A percentile compares a stretch with the other conserved stretches of the same genome.
phyloP scores from a whole-genome alignment of 2,329 filamentous ascomycete species.

The Penicillium sp. region DNA sequence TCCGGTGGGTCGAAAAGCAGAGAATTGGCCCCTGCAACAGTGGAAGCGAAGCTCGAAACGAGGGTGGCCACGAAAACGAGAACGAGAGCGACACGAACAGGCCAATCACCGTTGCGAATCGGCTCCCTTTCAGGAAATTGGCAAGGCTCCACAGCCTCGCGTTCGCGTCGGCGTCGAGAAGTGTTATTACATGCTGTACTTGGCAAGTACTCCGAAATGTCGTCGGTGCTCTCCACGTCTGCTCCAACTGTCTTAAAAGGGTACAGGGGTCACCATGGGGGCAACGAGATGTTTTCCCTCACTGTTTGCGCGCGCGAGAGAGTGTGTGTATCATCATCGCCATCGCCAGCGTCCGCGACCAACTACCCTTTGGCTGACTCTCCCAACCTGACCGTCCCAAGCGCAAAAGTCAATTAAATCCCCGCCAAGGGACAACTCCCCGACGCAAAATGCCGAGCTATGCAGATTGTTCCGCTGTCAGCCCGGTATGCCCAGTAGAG shows the following conservation, averaged over 20 bases:
- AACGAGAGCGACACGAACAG: conserved; percentile 28
- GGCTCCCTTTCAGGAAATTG: not conserved
- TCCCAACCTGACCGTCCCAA: not conserved
- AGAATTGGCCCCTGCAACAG: conserved; percentile 15
- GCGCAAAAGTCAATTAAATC: not conserved
- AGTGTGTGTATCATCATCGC: not conserved
- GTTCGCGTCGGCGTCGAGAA: not conserved
- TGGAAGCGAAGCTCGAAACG: conserved; percentile 22
- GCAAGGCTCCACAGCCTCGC: conserved; percentile 11
- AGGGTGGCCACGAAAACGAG: conserved; percentile 30
- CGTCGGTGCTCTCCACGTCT: not conserved
- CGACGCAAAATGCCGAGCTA: conserved; percentile 26
- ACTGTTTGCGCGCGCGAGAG: not conserved
- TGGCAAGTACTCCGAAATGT: not conserved
- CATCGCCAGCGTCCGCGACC: not conserved
- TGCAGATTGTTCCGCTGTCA: conserved; percentile 41
- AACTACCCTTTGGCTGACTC: not conserved
- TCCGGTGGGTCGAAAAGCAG: not conserved
- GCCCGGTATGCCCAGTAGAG: conserved; percentile 48
- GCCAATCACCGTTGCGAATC: conserved; percentile 14
- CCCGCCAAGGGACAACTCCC: not conserved
- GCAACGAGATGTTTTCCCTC: not conserved
- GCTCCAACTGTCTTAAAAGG: conserved; percentile 5
- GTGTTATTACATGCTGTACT: not conserved
- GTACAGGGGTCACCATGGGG: conserved; percentile 3